These are phyloP conservation scores for Solanum lignicaule DNA, from an alignment of 257 asterid genomes.

Conservation along the genomic window DNA sequence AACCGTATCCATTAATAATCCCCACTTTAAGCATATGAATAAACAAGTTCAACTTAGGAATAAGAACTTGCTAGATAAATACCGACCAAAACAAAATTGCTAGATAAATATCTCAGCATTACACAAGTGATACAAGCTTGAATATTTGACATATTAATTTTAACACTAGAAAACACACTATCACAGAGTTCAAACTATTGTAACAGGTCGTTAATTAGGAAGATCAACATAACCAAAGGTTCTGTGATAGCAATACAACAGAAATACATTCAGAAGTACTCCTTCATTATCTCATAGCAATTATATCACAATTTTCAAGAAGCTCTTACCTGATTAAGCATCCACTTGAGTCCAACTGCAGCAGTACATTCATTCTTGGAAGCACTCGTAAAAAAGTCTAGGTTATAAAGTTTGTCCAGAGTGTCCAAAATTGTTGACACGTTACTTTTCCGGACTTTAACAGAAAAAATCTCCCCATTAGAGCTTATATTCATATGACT, in stretches of 20 bases:
- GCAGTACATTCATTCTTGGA: slow-evolving; percentile 95
- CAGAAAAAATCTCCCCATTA: slow-evolving; percentile 90
- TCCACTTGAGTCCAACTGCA: slow-evolving; percentile 97
- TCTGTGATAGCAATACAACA: not conserved
- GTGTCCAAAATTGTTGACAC: slow-evolving; percentile 62
- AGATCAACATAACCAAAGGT: not conserved
- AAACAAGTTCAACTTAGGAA: not conserved
- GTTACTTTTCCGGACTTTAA: slow-evolving; percentile 60
- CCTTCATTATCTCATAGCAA: not conserved
- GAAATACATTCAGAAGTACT: not conserved
- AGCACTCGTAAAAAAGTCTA: slow-evolving; percentile 81
- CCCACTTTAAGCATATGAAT: not conserved
- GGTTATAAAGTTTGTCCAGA: slow-evolving; percentile 70
- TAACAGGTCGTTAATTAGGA: not conserved
- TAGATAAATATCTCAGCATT: not conserved
- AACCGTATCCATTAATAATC: not conserved
- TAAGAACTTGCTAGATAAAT: not conserved
- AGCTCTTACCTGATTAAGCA: slow-evolving; percentile 79
- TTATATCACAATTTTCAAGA: not conserved
- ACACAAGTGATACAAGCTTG: not conserved
- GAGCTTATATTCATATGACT: slow-evolving; percentile 83
- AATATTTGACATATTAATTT: not conserved
- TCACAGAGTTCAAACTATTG: not conserved
- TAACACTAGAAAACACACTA: not conserved
- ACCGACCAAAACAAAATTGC: not conserved